Percentiles rank a stretch among this genome's conserved stretches.
Evolutionary conservation across 1,284 basidiomycete genomes (phyloP).

Genomic region (Apiotrichum veenhuisii): DNA sequence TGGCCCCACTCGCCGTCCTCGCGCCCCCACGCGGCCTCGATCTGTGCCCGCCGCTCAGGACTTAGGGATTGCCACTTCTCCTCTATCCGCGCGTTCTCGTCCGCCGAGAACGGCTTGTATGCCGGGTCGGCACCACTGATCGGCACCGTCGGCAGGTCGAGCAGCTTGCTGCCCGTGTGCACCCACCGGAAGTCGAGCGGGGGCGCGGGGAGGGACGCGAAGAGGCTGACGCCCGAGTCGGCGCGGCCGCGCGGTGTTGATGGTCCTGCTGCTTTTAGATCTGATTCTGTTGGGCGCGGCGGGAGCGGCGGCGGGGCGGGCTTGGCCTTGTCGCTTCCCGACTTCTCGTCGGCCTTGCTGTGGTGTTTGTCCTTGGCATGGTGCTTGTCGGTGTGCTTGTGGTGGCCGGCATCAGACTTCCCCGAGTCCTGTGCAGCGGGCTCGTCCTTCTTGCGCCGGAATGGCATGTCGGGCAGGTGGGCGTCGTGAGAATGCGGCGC

Average conservation of each 20-base stretch:
- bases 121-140: slow-evolving; percentile 37
- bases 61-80: slow-evolving; percentile 47
- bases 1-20: slow-evolving; percentile 30
- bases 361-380: too few species aligned
- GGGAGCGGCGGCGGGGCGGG: too few species aligned
- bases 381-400: too few species aligned
- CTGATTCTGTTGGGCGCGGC: too few species aligned
- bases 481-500: too few species aligned
- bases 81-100: slow-evolving; percentile 44
- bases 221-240: neutral
- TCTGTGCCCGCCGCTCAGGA: slow-evolving; percentile 16
- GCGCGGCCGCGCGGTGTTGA: neutral
- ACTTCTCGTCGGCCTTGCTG: too few species aligned
- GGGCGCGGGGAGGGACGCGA: slow-evolving; percentile 7
- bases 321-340: too few species aligned
- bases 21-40: slow-evolving; percentile 27
- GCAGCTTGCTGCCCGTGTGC: slow-evolving; percentile 48
- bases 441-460: too few species aligned
- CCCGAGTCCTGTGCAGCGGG: too few species aligned
- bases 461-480: too few species aligned
- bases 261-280: too few species aligned
- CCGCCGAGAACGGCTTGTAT: slow-evolving; percentile 58
- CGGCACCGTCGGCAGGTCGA: slow-evolving; percentile 45
- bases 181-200: slow-evolving; percentile 46
- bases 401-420: too few species aligned